Evolutionary conservation across 352 stramenopile genomes (phyloP).

Genomic region (Pythium brachiatum): DNA sequence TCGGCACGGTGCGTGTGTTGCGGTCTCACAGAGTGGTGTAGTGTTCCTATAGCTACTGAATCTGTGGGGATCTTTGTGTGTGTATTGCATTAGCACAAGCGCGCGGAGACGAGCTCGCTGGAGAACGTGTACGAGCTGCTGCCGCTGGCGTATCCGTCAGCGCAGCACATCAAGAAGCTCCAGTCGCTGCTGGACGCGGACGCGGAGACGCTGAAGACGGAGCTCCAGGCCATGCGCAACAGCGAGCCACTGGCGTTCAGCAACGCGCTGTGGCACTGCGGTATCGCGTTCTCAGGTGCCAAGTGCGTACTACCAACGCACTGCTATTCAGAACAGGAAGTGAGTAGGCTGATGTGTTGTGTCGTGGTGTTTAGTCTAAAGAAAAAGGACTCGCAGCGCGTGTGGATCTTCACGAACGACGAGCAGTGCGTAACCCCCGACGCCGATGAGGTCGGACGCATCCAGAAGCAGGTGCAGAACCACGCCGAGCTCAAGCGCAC

Average conservation of each 20-base stretch:
- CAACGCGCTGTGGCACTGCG: slow-evolving; percentile 82
- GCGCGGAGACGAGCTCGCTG: slow-evolving; percentile 48
- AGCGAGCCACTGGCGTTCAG: slow-evolving; percentile 64
- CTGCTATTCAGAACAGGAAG: too few species aligned
- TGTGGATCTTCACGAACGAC: slow-evolving; percentile 87
- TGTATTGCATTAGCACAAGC: slow-evolving; percentile 41
- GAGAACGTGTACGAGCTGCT: slow-evolving; percentile 80
- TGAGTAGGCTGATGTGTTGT: neutral
- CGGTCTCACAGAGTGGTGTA: neutral
- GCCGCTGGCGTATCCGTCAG: slow-evolving; percentile 64
- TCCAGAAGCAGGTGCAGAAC: slow-evolving; percentile 84
- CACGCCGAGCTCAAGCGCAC: slow-evolving; percentile 75
- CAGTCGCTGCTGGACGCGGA: slow-evolving; percentile 51
- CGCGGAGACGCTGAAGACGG: slow-evolving; percentile 33
- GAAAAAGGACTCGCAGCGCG: slow-evolving; percentile 81
- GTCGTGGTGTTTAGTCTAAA: slow-evolving; percentile 49
- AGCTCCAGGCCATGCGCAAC: slow-evolving; percentile 60
- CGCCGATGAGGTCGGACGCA: slow-evolving; percentile 50
- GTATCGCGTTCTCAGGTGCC: slow-evolving; percentile 75
- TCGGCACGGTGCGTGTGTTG: slow-evolving; percentile 52
- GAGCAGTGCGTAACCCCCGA: slow-evolving; percentile 50
- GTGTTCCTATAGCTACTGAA: neutral
- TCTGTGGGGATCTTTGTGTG: too few species aligned
- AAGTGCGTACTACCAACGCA: too few species aligned
- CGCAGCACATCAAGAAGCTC: slow-evolving; percentile 72